A percentile compares a stretch with the other conserved stretches of the same genome.
phyloP scores from a whole-genome alignment of 495 filamentous ascomycete genomes.

The Podospora pseudocomata region DNA sequence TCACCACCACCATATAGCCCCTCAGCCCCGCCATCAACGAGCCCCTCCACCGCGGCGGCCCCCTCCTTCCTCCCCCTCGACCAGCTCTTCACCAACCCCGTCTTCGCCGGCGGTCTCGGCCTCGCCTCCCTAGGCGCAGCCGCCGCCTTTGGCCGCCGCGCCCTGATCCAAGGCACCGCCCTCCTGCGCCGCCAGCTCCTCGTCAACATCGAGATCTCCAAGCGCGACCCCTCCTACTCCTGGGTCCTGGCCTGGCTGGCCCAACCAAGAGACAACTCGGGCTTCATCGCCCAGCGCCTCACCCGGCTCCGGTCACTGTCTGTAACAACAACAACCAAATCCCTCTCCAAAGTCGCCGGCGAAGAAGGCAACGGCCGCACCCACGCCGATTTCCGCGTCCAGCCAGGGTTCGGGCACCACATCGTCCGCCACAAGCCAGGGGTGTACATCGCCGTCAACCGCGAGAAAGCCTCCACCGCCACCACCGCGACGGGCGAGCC shows the following conservation, averaged over 20 bases:
- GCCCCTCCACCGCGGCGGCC: constrained; percentile 1
- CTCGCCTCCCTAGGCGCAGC: constrained; percentile 81
- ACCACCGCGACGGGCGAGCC: constrained; percentile 76
- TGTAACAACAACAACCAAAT: constrained; percentile 48
- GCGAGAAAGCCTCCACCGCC: constrained; percentile 72
- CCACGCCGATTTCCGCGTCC: constrained; percentile 76
- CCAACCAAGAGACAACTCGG: constrained; percentile 59
- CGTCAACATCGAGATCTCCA: constrained; percentile 90
- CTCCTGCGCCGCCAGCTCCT: constrained; percentile 82
- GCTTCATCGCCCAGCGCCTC: constrained; percentile 44
- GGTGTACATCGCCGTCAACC: constrained; percentile 74
- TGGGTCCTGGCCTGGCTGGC: constrained; percentile 97
- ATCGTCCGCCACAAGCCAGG: constrained; percentile 80
- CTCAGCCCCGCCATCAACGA: constrained; percentile 4
- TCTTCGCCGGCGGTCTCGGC: constrained; percentile 66
- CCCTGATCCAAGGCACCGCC: constrained; percentile 60
- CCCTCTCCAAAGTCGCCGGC: constrained; percentile 61
- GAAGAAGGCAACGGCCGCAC: constrained; percentile 57
- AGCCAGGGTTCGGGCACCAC: constrained; percentile 85
- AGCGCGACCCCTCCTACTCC: constrained; percentile 85
- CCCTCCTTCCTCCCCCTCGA: constrained; percentile 42
- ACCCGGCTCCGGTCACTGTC: constrained; percentile 50
- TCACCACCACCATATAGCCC: neutral
- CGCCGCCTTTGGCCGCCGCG: constrained; percentile 69
- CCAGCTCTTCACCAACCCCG: constrained; percentile 53